phyloP scores from a whole-genome alignment of 2,329 filamentous ascomycete genomes.

The Dothiorella sarmentorum region DNA sequence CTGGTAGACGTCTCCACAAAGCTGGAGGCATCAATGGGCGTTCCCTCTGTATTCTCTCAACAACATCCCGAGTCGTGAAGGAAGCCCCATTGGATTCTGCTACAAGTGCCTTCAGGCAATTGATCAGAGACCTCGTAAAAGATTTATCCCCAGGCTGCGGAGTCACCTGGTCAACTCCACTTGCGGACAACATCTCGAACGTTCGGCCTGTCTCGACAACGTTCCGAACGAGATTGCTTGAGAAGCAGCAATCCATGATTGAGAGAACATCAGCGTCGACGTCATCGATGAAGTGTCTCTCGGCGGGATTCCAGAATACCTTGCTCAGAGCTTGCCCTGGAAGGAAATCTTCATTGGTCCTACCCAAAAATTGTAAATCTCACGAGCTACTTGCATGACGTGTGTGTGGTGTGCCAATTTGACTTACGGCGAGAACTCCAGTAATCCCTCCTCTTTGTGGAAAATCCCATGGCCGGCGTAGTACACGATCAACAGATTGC shows the following conservation, averaged over 20 bases:
- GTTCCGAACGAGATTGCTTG: conserved; percentile 21
- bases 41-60: conserved; percentile 11
- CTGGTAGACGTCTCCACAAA: background rate
- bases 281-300: conserved; percentile 18
- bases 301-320: conserved; percentile 20
- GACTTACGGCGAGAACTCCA: conserved; percentile 25
- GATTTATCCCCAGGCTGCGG: conserved; percentile 16
- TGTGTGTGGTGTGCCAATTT: background rate
- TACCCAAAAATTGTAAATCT: no score
- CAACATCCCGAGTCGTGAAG: conserved; percentile 14
- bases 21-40: background rate
- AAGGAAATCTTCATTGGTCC: background rate
- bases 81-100: background rate
- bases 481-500: conserved; percentile 26
- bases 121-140: conserved; percentile 19
- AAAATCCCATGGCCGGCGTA: conserved; percentile 21
- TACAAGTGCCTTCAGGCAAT: conserved; percentile 1
- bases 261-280: conserved; percentile 22
- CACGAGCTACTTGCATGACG: no score
- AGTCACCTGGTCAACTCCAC: conserved; percentile 3
- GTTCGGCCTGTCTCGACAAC: conserved; percentile 9
- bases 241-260: conserved; percentile 28
- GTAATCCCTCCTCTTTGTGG: background rate
- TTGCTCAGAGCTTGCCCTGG: background rate
- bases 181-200: conserved; percentile 20